phyloP scores from a whole-genome alignment of 2,329 filamentous ascomycete genomes.

The Aureobasidium sp. region DNA sequence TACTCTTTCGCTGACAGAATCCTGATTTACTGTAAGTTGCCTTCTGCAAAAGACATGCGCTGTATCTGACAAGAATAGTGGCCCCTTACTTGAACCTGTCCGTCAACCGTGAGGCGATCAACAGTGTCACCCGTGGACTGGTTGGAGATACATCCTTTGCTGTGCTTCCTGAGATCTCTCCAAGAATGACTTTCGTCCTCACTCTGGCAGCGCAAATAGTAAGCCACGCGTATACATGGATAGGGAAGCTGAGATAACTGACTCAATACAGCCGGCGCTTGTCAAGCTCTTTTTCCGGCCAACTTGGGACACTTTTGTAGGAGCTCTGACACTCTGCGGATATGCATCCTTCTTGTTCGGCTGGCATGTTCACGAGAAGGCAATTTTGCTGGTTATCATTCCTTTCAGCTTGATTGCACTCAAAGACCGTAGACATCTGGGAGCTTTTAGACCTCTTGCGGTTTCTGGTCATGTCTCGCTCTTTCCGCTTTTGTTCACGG shows the following conservation, averaged over 20 bases:
- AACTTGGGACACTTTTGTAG: constrained; percentile 83
- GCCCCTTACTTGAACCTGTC: constrained; percentile 72
- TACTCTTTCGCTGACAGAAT: constrained; percentile 87
- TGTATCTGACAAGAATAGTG: constrained; percentile 43
- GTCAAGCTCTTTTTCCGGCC: constrained; percentile 71
- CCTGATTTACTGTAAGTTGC: constrained; percentile 65
- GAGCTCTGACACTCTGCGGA: constrained; percentile 82
- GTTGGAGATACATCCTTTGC: constrained; percentile 93
- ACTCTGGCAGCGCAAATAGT: constrained; percentile 76
- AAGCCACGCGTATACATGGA: constrained; percentile 21
- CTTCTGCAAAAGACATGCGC: background rate
- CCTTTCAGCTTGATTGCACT: constrained; percentile 91
- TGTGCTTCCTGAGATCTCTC: constrained; percentile 78
- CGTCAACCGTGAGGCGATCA: constrained; percentile 66
- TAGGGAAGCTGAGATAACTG: background rate
- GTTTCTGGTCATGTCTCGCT: constrained; percentile 92
- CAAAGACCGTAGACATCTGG: constrained; percentile 80
- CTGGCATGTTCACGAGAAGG: constrained; percentile 98
- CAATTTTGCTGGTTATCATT: constrained; percentile 86
- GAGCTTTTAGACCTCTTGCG: constrained; percentile 83
- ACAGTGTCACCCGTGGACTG: constrained; percentile 85
- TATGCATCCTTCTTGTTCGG: constrained; percentile 97
- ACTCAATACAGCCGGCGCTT: constrained; percentile 54
- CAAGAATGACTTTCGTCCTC: constrained; percentile 70
- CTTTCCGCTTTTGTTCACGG: constrained; percentile 88